Evolutionary conservation across 768 basidiomycete species (phyloP), one percentile per base, ranked within the genome.

Genomic region (Auricularia sp.): DNA sequence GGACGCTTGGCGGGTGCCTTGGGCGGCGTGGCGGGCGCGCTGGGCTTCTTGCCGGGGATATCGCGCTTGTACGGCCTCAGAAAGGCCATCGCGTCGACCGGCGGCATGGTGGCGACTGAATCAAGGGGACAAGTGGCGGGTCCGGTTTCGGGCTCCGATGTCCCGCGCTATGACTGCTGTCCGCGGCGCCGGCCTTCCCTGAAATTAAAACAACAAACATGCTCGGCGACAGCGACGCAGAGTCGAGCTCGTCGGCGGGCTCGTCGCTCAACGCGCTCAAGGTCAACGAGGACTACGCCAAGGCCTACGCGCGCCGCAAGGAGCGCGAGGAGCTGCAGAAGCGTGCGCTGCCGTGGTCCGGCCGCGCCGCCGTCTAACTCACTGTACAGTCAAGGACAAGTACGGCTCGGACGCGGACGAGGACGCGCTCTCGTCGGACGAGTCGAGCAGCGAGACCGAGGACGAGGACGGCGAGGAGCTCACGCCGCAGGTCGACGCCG

Each of bases 381-480:
- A 58, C 54, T 39, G 3, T 70, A n/a, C 64, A 93, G 92, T 94
- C 62, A 89, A 92, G 76, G 90, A 89, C 63, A 92, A 94, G 75
- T 92, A 94, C 73, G 89, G 91, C 24, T 89, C 89, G 0, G 88
- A 90, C 71, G 35, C 13, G 8, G 77, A 76, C 45, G 85, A 86
- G 42, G 79, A 80, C 13, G 77, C 76, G 21, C 81, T 78, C 1
- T 79, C 79, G 18, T 64, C 62, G 10, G 72, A 77, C 35, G 85
- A 82, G 2, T 79, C 79, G 3, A 77, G 75, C n/a, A 73, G 72
- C 3, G 91, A 93, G 70, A 85, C 85, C 1, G 95, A 98, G 72
- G 95, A 98, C 73, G 91, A 94, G 71, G 90, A 96, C 65, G 97
- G 94, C 14, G 92, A 93, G 69, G 92, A 98, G 73, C 83, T 98